Percentiles rank a stretch among this genome's conserved stretches.
phyloP scores from a whole-genome alignment of 345 rosid genomes.

The Nephelium lappaceum region DNA sequence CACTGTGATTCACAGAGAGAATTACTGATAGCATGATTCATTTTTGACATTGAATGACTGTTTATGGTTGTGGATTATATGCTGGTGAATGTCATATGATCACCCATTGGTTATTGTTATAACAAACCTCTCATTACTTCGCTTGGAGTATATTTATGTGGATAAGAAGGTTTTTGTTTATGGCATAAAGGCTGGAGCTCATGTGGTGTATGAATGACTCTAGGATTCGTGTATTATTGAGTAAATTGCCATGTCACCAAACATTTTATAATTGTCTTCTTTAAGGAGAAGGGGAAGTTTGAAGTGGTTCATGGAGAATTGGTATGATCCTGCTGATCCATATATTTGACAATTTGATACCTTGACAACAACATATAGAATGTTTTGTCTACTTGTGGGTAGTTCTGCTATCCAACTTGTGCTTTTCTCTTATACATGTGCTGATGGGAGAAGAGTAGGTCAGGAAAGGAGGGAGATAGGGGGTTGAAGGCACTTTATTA shows the following conservation, averaged over 20 bases:
- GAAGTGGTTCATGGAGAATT: neutral
- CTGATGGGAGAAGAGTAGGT: neutral
- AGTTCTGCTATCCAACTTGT: neutral
- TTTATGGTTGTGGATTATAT: neutral
- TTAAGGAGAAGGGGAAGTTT: neutral
- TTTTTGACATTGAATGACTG: neutral
- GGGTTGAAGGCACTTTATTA: neutral
- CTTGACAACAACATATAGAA: neutral
- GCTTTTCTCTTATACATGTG: too few species aligned
- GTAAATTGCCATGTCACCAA: neutral
- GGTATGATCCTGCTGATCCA: neutral
- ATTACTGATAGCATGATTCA: neutral
- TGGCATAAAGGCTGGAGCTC: neutral
- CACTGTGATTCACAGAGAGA: neutral
- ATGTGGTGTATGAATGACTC: neutral
- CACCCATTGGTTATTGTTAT: too few species aligned
- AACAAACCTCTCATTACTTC: neutral
- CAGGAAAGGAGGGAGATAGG: neutral
- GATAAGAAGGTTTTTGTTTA: conserved; percentile 1
- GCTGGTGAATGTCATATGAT: neutral
- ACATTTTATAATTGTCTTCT: neutral
- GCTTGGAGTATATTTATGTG: neutral
- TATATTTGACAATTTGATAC: neutral
- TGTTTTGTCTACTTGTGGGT: neutral
- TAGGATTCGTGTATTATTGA: neutral